Evolutionary conservation across 768 basidiomycete species (phyloP).

Genomic region (Leucosporidium yakuticum): DNA sequence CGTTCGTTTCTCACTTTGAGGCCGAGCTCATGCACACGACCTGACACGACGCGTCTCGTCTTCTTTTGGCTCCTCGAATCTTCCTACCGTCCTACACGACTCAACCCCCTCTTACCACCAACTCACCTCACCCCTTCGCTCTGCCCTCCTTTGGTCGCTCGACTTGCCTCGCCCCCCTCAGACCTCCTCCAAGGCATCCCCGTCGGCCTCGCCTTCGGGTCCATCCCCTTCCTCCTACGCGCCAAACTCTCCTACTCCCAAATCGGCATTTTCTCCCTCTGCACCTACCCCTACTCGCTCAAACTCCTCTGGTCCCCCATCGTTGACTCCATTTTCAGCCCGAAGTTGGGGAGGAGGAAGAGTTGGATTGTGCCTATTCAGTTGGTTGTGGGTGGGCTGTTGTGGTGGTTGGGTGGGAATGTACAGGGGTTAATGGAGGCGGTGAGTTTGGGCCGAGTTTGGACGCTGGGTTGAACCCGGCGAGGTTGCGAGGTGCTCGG

Average conservation of each 20-base stretch:
- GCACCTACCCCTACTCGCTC: slow-evolving; percentile 90
- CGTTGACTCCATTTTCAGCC: slow-evolving; percentile 81
- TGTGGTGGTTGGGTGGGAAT: slow-evolving; percentile 51
- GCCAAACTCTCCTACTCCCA: slow-evolving; percentile 96
- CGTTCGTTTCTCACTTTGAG: slow-evolving; percentile 47
- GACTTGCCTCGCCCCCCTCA: slow-evolving; percentile 30
- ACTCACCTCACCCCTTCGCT: not conserved
- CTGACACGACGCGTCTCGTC: too few relatives aligned
- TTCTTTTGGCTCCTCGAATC: too few relatives aligned
- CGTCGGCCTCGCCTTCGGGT: slow-evolving; percentile 90
- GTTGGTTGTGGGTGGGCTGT: slow-evolving; percentile 68
- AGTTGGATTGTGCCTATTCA: slow-evolving; percentile 99
- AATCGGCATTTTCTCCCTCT: slow-evolving; percentile 85
- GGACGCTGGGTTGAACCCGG: slow-evolving; percentile 2
- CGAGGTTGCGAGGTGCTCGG: not conserved
- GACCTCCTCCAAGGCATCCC: slow-evolving; percentile 74
- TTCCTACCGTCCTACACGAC: slow-evolving; percentile 11
- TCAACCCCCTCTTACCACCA: slow-evolving; percentile 24
- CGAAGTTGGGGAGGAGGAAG: slow-evolving; percentile 83
- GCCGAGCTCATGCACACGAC: too few relatives aligned
- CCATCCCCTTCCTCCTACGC: slow-evolving; percentile 90
- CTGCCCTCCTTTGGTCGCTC: slow-evolving; percentile 1
- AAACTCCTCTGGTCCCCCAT: slow-evolving; percentile 97
- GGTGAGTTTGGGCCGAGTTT: slow-evolving; percentile 49
- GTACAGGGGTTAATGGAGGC: slow-evolving; percentile 70